Evolutionary conservation across 495 filamentous ascomycete genomes (phyloP).

Genomic region (Oidiodendron maius): DNA sequence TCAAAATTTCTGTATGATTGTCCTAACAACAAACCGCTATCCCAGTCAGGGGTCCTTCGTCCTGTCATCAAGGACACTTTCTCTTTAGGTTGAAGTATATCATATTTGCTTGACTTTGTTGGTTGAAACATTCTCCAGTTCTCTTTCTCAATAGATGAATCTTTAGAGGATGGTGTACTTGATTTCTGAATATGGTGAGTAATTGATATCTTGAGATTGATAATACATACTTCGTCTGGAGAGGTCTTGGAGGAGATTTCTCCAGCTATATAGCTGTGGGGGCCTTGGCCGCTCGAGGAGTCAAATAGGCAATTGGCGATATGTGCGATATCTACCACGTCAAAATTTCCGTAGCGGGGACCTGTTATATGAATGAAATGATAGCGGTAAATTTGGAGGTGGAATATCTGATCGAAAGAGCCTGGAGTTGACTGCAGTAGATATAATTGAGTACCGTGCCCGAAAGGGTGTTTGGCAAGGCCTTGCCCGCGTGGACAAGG

Average conservation of each 20-base stretch:
- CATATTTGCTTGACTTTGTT: constrained; percentile 38
- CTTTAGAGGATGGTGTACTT: constrained; percentile 29
- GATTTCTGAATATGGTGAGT: constrained; percentile 14
- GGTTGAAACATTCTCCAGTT: constrained; percentile 49
- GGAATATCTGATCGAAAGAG: background rate
- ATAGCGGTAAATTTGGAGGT: background rate
- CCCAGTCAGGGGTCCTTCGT: constrained; percentile 43
- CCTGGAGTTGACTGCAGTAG: background rate
- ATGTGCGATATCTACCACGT: constrained; percentile 26
- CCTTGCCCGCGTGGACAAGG: constrained; percentile 19
- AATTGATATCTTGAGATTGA: background rate
- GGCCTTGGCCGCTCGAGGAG: constrained; percentile 13
- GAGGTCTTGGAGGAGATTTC: constrained; percentile 18
- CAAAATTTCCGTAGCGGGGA: constrained; percentile 4
- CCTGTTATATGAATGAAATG: constrained; percentile 4
- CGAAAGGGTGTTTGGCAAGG: background rate
- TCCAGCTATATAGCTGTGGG: constrained; percentile 28
- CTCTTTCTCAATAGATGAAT: constrained; percentile 28
- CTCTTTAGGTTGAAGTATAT: constrained; percentile 43
- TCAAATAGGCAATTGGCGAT: constrained; percentile 25
- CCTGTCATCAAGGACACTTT: constrained; percentile 23
- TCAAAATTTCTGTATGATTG: constrained; percentile 32
- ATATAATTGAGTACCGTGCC: background rate
- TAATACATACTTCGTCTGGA: constrained; percentile 15
- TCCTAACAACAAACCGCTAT: constrained; percentile 41